Evolutionary conservation across 2,329 filamentous ascomycete species (phyloP).

Genomic region (Monilinia laxa): DNA sequence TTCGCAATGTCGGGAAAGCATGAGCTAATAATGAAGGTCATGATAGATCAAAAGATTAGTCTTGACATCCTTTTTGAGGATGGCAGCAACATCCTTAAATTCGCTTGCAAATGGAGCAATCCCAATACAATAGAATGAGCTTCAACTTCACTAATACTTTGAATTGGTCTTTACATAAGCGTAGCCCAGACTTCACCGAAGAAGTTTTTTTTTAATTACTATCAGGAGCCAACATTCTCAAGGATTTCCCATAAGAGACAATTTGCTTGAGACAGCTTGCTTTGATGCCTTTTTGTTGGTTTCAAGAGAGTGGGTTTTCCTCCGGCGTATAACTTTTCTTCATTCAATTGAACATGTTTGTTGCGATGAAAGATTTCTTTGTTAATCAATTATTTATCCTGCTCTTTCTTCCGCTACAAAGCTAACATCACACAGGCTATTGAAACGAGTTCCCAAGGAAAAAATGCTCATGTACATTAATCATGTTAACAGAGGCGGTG

Average conservation of each 20-base stretch:
- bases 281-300: rapidly evolving
- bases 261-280: neutral
- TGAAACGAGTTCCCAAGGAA: neutral
- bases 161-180: neutral
- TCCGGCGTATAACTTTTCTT: neutral
- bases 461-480: neutral
- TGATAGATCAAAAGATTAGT: no score
- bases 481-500: neutral
- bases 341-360: neutral
- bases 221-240: no score
- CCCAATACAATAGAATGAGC: neutral
- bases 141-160: neutral
- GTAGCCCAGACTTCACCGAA: rapidly evolving
- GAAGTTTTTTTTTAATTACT: neutral
- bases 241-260: rapidly evolving
- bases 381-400: neutral
- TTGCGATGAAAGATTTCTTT: neutral
- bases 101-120: neutral
- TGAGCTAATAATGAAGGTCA: neutral
- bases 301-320: neutral
- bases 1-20: rapidly evolving
- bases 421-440: neutral
- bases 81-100: no score
- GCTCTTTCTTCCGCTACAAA: neutral
- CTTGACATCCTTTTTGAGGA: neutral